Conservation (phyloP, 2,329 filamentous ascomycete genomes). For the Colletotrichum sp. region DNA sequence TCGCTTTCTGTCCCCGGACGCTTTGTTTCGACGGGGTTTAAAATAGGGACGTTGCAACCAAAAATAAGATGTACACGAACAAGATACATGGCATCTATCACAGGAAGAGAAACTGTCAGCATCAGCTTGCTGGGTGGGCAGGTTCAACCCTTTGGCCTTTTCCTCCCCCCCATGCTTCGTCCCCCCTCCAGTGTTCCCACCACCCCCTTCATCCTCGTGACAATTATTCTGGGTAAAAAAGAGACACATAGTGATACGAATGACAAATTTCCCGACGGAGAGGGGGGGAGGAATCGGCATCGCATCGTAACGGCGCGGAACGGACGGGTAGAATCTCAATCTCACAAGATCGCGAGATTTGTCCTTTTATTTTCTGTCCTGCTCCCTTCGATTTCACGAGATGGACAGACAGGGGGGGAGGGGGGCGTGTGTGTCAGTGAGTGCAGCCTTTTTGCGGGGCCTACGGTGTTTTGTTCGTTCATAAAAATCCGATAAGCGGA, state of each 20-base stretch:
- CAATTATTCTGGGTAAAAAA: background rate
- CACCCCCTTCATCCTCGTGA: background rate
- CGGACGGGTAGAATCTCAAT: background rate
- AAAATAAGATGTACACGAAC: background rate
- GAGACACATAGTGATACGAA: background rate
- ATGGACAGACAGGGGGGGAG: background rate
- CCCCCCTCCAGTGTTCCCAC: background rate
- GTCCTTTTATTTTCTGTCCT: background rate
- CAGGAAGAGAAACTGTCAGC: background rate
- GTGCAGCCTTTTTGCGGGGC: background rate
- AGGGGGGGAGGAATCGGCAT: background rate
- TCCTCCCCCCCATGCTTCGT: background rate
- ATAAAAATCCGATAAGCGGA: background rate
- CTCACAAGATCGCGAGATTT: background rate
- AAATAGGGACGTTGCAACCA: background rate
- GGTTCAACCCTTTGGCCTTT: background rate
- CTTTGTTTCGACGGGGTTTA: background rate
- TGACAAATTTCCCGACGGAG: background rate
- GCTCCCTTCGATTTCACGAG: background rate
- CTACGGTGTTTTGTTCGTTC: background rate
- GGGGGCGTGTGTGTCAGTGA: background rate
- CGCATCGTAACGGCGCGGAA: background rate
- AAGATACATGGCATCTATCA: background rate
- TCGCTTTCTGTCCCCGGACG: background rate
- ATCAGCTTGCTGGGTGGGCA: background rate